phyloP scores from a whole-genome alignment of 352 stramenopile genomes.

The Globisporangium nagaii region DNA sequence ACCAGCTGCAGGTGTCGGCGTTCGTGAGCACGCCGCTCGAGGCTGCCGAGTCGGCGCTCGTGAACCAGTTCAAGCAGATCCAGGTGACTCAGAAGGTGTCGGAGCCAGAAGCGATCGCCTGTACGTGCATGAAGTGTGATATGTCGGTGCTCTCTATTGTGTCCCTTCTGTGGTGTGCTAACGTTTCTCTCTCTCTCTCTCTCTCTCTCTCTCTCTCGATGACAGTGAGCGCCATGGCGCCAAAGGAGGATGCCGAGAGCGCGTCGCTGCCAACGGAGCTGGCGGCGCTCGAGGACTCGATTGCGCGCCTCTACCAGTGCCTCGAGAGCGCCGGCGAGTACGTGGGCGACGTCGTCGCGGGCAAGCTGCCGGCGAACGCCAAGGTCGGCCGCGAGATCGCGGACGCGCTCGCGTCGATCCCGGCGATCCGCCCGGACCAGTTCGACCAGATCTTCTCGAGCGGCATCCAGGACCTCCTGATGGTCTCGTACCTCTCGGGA shows the following conservation, averaged over 20 bases:
- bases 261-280: conserved; percentile 69
- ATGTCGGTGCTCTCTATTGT: neutral
- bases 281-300: conserved; percentile 64
- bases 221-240: conserved; percentile 69
- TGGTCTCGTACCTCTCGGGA: conserved; percentile 97
- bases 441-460: conserved; percentile 97
- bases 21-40: conserved; percentile 90
- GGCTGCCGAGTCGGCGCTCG: conserved; percentile 86
- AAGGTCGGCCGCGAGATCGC: conserved; percentile 92
- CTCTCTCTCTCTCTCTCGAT: conserved; percentile 1
- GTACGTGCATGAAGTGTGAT: conserved; percentile 41
- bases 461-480: conserved; percentile 97
- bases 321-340: conserved; percentile 88
- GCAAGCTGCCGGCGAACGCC: conserved; percentile 66
- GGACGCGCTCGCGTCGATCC: conserved; percentile 91
- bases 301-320: conserved; percentile 88
- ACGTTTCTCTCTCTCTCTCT: neutral
- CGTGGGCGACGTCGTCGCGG: conserved; percentile 88
- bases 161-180: neutral
- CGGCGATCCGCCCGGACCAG: conserved; percentile 90
- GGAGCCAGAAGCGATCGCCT: conserved; percentile 92
- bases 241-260: conserved; percentile 30
- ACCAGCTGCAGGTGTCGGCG: conserved; percentile 87
- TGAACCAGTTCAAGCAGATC: conserved; percentile 94
- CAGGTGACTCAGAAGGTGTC: conserved; percentile 87